Evolutionary conservation across 202 grass and related monocot genomes (phyloP).

Genomic region (Panicum virgatum): DNA sequence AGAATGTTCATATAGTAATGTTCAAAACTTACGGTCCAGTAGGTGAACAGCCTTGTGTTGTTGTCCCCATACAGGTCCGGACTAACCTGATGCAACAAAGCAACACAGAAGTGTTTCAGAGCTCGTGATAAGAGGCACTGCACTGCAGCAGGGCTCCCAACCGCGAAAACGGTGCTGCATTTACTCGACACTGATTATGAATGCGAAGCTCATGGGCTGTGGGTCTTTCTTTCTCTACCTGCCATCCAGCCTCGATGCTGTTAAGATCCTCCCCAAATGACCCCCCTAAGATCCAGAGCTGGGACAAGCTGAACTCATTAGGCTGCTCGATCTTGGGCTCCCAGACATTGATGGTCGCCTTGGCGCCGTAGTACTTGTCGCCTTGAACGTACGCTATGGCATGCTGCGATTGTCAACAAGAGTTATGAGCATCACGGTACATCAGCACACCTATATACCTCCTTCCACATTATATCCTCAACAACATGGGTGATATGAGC

Average conservation of each 20-base stretch:
- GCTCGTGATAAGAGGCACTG: conserved; percentile 37
- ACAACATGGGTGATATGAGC: background rate
- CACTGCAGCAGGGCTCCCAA: background rate
- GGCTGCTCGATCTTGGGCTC: conserved; percentile 89
- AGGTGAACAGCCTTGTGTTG: conserved; percentile 94
- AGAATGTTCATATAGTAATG: background rate
- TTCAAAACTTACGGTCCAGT: conserved; percentile 81
- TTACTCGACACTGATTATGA: conserved; percentile 29
- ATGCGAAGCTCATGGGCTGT: conserved; percentile 13
- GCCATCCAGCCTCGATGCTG: conserved; percentile 99
- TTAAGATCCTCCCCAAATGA: conserved; percentile 95
- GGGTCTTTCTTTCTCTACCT: conserved; percentile 56
- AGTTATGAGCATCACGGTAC: conserved; percentile 21
- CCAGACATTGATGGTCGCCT: conserved; percentile 99
- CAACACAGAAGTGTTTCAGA: conserved; percentile 35
- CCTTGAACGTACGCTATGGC: conserved; percentile 93
- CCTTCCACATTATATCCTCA: background rate
- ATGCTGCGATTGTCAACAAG: conserved; percentile 59
- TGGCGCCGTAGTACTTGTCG: conserved; percentile 94
- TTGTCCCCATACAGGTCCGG: conserved; percentile 98
- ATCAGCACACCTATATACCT: background rate
- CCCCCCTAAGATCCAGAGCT: conserved; percentile 94
- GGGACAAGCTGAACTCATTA: conserved; percentile 96
- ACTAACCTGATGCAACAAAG: conserved; percentile 75
- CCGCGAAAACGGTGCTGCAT: conserved; percentile 43